These are phyloP conservation scores for Cornus controversa DNA, from an alignment of 148 eudicot species.

Conservation along the genomic window DNA sequence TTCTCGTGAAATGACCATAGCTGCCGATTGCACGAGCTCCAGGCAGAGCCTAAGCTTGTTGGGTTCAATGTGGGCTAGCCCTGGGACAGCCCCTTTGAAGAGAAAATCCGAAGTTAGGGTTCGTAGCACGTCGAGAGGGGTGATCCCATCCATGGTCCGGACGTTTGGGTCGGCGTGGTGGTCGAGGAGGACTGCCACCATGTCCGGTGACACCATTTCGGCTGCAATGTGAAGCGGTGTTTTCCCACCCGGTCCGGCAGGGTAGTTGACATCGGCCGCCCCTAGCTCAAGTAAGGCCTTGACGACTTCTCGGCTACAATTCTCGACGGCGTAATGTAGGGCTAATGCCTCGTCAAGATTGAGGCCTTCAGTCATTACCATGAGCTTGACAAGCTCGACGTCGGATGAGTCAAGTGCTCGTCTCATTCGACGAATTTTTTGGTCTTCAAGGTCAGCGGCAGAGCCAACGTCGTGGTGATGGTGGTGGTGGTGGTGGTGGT, in stretches of 20 bases:
- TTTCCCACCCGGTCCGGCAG: constrained; percentile 77
- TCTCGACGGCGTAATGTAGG: constrained; percentile 81
- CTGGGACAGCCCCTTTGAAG: constrained; percentile 90
- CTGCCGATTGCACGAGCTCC: constrained; percentile 92
- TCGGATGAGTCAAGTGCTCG: constrained; percentile 93
- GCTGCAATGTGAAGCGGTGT: constrained; percentile 91
- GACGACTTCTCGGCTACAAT: constrained; percentile 83
- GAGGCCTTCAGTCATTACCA: constrained; percentile 97
- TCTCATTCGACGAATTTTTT: constrained; percentile 82
- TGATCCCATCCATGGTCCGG: constrained; percentile 74
- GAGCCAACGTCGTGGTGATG: constrained; percentile 38
- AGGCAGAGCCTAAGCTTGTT: constrained; percentile 87
- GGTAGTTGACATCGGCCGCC: constrained; percentile 82
- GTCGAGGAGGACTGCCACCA: constrained; percentile 93
- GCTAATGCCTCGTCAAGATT: constrained; percentile 87
- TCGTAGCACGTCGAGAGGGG: constrained; percentile 77
- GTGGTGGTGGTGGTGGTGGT: constrained; percentile 49
- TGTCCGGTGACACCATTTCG: constrained; percentile 94
- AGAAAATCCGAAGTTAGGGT: constrained; percentile 86
- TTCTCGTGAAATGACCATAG: constrained; percentile 92
- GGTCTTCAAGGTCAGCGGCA: constrained; percentile 63
- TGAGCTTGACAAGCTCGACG: constrained; percentile 87
- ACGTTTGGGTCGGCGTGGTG: constrained; percentile 96
- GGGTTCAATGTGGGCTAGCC: constrained; percentile 80
- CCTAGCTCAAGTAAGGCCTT: constrained; percentile 90